Conservation (phyloP, 2,329 filamentous ascomycete species). For the Akanthomyces lecanii region DNA sequence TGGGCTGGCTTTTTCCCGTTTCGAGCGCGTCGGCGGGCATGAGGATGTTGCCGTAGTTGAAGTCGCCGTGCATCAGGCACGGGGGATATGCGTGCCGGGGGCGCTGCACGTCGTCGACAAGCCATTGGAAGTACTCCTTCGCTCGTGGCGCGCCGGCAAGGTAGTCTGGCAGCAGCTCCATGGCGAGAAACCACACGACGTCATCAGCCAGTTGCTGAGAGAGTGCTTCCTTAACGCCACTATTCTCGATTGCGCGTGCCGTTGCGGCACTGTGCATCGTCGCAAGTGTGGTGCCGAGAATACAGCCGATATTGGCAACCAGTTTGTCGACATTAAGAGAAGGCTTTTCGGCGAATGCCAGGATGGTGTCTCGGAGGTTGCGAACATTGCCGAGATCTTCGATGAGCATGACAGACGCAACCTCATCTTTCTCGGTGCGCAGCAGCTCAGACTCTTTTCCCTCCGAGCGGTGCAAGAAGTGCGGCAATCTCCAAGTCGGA, state of each 20-base stretch:
- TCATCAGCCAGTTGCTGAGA: constrained; percentile 1
- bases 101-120: neutral
- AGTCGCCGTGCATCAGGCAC: constrained; percentile 14
- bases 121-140: constrained; percentile 2
- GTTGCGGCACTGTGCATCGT: constrained; percentile 2
- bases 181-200: constrained; percentile 13
- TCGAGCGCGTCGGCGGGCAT: neutral
- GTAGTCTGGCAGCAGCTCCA: constrained; percentile 11
- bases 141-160: neutral
- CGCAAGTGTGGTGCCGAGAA: constrained; percentile 3
- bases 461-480: neutral
- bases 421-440: neutral
- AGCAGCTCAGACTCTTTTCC: neutral
- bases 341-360: neutral
- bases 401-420: constrained; percentile 7
- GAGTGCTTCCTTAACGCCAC: neutral
- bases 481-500: neutral
- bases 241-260: neutral
- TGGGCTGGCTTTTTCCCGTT: neutral
- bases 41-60: constrained; percentile 15
- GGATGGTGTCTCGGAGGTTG: constrained; percentile 4
- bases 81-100: neutral
- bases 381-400: constrained; percentile 10
- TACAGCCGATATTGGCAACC: neutral
- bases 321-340: neutral